These are phyloP conservation scores for Colletotrichum brevisporum DNA, from an alignment of 2,329 filamentous ascomycete genomes.

Conservation along the genomic window DNA sequence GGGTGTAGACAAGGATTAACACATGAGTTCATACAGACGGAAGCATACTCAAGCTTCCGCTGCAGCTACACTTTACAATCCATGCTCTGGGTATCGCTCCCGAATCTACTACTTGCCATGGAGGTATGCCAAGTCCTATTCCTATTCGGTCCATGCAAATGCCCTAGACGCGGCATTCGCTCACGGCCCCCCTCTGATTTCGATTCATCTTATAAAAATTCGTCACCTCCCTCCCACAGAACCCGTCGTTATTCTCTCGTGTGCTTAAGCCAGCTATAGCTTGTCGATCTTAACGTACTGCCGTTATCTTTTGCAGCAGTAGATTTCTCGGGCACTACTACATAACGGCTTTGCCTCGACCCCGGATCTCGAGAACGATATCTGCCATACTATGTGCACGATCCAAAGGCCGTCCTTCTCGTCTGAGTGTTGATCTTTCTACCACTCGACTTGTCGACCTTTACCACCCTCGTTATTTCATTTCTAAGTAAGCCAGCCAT, in stretches of 20 bases:
- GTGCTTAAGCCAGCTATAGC: slow-evolving; percentile 10
- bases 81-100: slow-evolving; percentile 38
- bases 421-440: slow-evolving; percentile 25
- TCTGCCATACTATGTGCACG: slow-evolving; percentile 26
- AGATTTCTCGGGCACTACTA: background rate
- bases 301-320: background rate
- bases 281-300: background rate
- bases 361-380: background rate
- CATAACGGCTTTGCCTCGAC: background rate
- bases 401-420: background rate
- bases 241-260: background rate
- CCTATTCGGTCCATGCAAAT: slow-evolving; percentile 11
- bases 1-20: slow-evolving; percentile 33
- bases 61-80: slow-evolving; percentile 33
- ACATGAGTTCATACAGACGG: slow-evolving; percentile 33
- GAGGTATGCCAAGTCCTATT: slow-evolving; percentile 28
- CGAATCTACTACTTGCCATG: slow-evolving; percentile 10
- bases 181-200: slow-evolving; percentile 25
- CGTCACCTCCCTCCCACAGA: slow-evolving; percentile 22
- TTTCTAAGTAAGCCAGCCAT: background rate
- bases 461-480: background rate
- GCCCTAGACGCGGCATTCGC: slow-evolving; percentile 13
- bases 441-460: background rate
- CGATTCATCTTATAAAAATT: slow-evolving; percentile 36
- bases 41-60: slow-evolving; percentile 34